phyloP scores from a whole-genome alignment of 169 alveolate genomes.

The Cardiosporidium cionae region DNA sequence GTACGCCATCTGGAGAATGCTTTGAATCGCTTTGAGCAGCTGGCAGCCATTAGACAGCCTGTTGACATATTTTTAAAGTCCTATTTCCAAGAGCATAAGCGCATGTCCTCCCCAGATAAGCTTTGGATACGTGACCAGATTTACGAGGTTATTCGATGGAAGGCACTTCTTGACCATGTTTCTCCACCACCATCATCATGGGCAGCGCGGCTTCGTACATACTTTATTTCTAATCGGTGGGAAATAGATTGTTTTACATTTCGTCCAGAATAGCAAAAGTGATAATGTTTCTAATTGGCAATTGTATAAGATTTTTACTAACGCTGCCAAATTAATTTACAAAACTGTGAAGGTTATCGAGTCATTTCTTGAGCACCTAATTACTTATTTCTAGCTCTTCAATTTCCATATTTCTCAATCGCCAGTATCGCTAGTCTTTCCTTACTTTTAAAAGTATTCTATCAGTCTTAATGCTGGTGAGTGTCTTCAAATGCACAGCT shows the following conservation, averaged over 20 bases:
- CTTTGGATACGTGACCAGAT: constrained; percentile 55
- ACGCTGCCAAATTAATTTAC: background rate
- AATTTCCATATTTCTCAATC: no score
- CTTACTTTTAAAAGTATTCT: no score
- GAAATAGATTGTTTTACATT: background rate
- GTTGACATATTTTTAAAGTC: constrained; percentile 22
- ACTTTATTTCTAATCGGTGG: constrained; percentile 43
- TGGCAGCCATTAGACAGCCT: constrained; percentile 10
- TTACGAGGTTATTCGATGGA: constrained; percentile 56
- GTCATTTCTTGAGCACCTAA: background rate
- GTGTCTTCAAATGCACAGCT: no score
- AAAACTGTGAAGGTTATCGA: background rate
- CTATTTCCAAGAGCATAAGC: constrained; percentile 25
- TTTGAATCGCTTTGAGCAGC: constrained; percentile 37
- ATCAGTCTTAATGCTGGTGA: no score
- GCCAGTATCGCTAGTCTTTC: no score
- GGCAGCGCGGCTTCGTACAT: constrained; percentile 51
- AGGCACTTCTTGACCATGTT: constrained; percentile 50
- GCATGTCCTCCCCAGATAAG: constrained; percentile 26
- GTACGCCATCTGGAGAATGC: constrained; percentile 62
- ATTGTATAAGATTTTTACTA: background rate
- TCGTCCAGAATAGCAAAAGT: background rate
- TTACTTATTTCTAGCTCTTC: no score
- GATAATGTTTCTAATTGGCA: background rate
- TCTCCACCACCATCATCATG: constrained; percentile 57